Percentiles rank a stretch among this genome's conserved stretches.
phyloP scores from a whole-genome alignment of 257 asterid genomes.

The Nicotiana otophora region DNA sequence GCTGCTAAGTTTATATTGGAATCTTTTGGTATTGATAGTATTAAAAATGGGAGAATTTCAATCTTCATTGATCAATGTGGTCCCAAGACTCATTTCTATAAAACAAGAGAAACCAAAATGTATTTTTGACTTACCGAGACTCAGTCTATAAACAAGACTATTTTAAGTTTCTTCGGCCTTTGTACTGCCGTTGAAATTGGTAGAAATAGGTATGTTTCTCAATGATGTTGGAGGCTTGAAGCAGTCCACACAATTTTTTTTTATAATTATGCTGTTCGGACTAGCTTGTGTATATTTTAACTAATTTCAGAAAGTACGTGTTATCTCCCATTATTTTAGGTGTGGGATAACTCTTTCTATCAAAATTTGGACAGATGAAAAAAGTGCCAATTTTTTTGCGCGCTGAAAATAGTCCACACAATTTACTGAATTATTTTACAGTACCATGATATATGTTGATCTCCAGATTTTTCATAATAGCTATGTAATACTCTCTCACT shows the following conservation, averaged over 20 bases:
- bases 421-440: neutral
- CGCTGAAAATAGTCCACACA: constrained; percentile 19
- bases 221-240: constrained; percentile 26
- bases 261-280: too few species aligned
- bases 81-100: constrained; percentile 42
- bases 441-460: neutral
- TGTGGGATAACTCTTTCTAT: too few species aligned
- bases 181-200: constrained; percentile 15
- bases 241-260: constrained; percentile 24
- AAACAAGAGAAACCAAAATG: constrained; percentile 45
- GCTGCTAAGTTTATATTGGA: constrained; percentile 18
- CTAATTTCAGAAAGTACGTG: too few species aligned
- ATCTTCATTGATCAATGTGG: constrained; percentile 30
- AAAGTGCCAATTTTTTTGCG: too few species aligned
- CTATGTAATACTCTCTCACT: neutral
- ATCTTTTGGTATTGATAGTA: constrained; percentile 36
- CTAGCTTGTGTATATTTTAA: too few species aligned
- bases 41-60: constrained; percentile 19
- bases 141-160: constrained; percentile 7
- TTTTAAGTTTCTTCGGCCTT: constrained; percentile 15
- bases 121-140: constrained; percentile 59
- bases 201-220: constrained; percentile 16
- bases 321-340: too few species aligned
- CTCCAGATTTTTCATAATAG: neutral
- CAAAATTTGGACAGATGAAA: too few species aligned